A percentile compares a stretch with the other conserved stretches of the same genome.
Evolutionary conservation across 2,329 filamentous ascomycete genomes (phyloP).

Genomic region (Teratosphaeria pseudoeucalypti): DNA sequence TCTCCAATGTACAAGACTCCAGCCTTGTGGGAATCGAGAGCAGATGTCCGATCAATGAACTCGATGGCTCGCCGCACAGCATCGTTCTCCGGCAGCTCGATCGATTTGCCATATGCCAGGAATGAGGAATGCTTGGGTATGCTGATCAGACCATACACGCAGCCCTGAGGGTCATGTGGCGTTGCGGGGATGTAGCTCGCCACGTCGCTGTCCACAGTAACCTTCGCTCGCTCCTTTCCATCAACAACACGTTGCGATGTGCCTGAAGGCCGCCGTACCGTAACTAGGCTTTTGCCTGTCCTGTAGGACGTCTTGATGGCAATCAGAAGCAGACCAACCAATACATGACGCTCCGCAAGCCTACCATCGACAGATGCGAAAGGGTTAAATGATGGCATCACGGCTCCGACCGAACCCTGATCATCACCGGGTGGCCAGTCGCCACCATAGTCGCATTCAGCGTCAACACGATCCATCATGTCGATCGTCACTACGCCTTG

Average conservation of each 20-base stretch:
- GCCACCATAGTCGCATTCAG: constrained; percentile 7
- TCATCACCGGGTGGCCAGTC: not conserved
- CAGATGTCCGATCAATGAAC: constrained; percentile 75
- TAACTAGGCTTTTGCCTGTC: constrained; percentile 23
- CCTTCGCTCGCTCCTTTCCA: constrained; percentile 5
- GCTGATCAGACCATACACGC: constrained; percentile 42
- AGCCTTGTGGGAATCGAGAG: constrained; percentile 89
- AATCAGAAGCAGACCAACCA: constrained; percentile 63
- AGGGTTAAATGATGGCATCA: not conserved
- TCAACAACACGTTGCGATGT: constrained; percentile 13
- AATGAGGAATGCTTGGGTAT: constrained; percentile 18
- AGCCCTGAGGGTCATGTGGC: constrained; percentile 13
- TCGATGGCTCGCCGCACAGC: constrained; percentile 60
- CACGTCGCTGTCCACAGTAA: constrained; percentile 13
- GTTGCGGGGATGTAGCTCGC: constrained; percentile 20
- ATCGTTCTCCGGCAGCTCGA: constrained; percentile 59
- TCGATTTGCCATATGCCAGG: constrained; percentile 24
- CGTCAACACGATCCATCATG: constrained; percentile 41
- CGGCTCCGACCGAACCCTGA: constrained; percentile 19
- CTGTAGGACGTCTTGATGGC: constrained; percentile 58
- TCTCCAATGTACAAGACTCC: constrained; percentile 90
- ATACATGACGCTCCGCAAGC: constrained; percentile 57
- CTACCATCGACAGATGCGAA: constrained; percentile 58
- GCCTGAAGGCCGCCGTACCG: constrained; percentile 22
- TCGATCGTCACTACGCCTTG: constrained; percentile 90